Evolutionary conservation across 2,329 filamentous ascomycete genomes (phyloP).

Genomic region (Colletotrichum nymphaeae): DNA sequence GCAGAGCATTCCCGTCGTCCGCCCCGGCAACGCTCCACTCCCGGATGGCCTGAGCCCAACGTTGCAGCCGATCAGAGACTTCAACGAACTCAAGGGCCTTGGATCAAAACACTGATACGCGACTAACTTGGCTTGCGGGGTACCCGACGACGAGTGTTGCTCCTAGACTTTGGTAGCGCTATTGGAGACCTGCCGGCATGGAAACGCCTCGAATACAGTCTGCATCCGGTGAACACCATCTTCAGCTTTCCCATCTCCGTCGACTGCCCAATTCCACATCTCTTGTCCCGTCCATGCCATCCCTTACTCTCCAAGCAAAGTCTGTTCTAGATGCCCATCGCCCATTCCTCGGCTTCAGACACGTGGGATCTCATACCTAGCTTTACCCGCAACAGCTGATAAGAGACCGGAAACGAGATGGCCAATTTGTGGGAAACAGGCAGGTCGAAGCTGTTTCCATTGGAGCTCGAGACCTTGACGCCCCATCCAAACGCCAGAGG

Average conservation of each 20-base stretch:
- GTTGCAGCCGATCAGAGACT: slow-evolving; percentile 48
- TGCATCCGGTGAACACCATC: slow-evolving; percentile 29
- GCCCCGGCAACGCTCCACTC: slow-evolving; percentile 78
- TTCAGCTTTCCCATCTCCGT: slow-evolving; percentile 30
- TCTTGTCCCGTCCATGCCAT: not conserved
- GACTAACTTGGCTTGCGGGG: not conserved
- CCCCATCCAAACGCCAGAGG: not conserved
- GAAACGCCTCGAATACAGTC: slow-evolving; percentile 25
- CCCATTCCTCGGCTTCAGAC: not conserved
- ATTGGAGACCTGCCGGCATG: slow-evolving; percentile 12
- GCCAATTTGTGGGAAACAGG: not conserved
- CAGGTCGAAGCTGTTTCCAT: not conserved
- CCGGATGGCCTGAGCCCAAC: slow-evolving; percentile 57
- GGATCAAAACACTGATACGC: slow-evolving; percentile 14
- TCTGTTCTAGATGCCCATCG: slow-evolving; percentile 13
- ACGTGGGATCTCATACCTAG: not conserved
- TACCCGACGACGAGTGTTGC: slow-evolving; percentile 4
- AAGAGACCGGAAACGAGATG: not conserved
- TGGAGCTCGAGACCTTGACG: not conserved
- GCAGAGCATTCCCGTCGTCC: slow-evolving; percentile 69
- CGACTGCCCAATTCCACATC: not conserved
- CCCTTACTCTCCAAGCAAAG: not conserved
- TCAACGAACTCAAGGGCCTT: slow-evolving; percentile 38
- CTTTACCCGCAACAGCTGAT: not conserved
- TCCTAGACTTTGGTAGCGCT: slow-evolving; percentile 12